These are phyloP conservation scores for Lichtheimia corymbifera DNA, from an alignment of 371 early-diverging fungal genomes.

Conservation along the genomic window DNA sequence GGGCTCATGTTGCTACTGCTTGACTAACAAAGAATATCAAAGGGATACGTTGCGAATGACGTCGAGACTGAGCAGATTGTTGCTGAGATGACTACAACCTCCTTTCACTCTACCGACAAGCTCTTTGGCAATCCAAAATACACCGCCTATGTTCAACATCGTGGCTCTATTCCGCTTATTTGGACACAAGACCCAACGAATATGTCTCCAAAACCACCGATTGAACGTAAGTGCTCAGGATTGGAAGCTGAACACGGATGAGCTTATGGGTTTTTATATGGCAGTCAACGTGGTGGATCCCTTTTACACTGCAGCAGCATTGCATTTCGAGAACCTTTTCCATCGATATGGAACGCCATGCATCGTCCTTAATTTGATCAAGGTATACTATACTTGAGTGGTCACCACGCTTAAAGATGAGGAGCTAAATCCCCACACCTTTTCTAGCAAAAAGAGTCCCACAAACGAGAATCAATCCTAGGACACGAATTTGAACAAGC, in stretches of 20 bases:
- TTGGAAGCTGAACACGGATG: not conserved
- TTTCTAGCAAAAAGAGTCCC: conserved; percentile 80
- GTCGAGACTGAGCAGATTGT: conserved; percentile 99
- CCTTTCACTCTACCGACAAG: conserved; percentile 63
- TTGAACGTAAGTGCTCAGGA: conserved; percentile 61
- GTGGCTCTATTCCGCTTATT: conserved; percentile 94
- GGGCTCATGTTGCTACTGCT: not conserved
- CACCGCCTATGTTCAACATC: conserved; percentile 93
- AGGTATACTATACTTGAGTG: conserved; percentile 46
- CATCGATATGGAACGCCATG: conserved; percentile 86
- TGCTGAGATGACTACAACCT: conserved; percentile 84
- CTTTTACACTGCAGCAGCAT: conserved; percentile 86
- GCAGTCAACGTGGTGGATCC: conserved; percentile 87
- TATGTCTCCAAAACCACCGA: conserved; percentile 95
- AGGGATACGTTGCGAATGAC: conserved; percentile 97
- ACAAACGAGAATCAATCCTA: conserved; percentile 83
- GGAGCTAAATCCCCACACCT: not conserved
- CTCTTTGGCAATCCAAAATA: conserved; percentile 74
- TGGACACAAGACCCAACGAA: conserved; percentile 94
- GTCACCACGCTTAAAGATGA: not conserved
- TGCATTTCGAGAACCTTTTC: conserved; percentile 92
- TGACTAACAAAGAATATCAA: no score
- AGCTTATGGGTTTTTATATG: not conserved
- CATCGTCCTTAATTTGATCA: conserved; percentile 91
- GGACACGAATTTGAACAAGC: conserved; percentile 84